Conservation (phyloP, 1,139 yeast genomes). For the Meyerozyma sp. region DNA sequence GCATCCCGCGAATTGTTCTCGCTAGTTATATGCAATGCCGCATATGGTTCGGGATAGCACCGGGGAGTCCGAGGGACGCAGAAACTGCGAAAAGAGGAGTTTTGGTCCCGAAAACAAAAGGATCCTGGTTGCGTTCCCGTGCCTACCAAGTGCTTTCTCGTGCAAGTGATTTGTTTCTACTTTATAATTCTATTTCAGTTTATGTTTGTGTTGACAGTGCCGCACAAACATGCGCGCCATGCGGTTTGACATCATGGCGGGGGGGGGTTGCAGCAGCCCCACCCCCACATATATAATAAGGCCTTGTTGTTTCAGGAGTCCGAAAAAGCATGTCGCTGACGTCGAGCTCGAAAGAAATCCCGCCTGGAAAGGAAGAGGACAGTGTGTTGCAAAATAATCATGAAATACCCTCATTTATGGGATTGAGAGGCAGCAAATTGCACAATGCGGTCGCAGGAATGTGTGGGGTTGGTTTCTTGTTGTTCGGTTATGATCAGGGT, state of each 20-base stretch:
- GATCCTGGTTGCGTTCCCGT: too few relatives aligned
- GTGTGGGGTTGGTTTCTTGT: conserved; percentile 5
- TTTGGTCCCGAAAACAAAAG: too few relatives aligned
- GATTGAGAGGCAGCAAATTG: conserved; percentile 1
- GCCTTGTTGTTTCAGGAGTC: not conserved
- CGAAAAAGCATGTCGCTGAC: not conserved
- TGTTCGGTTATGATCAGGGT: conserved; percentile 9
- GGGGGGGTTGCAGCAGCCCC: not conserved
- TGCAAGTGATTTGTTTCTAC: not conserved
- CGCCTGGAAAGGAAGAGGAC: not conserved
- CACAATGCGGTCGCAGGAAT: not conserved
- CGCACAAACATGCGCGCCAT: not conserved
- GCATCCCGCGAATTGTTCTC: too few relatives aligned
- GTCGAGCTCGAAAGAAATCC: not conserved
- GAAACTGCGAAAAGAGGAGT: too few relatives aligned
- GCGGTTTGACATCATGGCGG: not conserved
- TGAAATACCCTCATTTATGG: not conserved
- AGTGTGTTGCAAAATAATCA: not conserved
- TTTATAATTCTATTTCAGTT: not conserved
- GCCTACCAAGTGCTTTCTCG: too few relatives aligned
- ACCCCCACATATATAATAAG: not conserved
- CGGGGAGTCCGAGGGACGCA: too few relatives aligned
- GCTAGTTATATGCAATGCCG: too few relatives aligned
- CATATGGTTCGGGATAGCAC: too few relatives aligned
- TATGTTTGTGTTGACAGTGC: not conserved